A percentile compares a stretch with the other conserved stretches of the same genome.
These are phyloP conservation scores for Ustilago curta DNA, from an alignment of 1,284 basidiomycete genomes.

Conservation along the genomic window DNA sequence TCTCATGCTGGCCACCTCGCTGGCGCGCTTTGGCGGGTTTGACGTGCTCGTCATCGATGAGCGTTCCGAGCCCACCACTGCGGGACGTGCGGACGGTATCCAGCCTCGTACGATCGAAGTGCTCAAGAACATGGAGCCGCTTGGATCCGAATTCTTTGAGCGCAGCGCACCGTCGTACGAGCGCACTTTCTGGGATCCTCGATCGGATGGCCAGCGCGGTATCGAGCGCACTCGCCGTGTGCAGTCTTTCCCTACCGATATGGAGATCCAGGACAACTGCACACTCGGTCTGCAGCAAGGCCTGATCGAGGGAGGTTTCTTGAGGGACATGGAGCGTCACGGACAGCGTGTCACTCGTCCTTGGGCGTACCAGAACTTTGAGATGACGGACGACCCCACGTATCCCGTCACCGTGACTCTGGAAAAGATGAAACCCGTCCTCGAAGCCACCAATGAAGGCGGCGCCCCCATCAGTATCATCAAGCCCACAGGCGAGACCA, in stretches of 20 bases:
- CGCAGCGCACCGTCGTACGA: slow-evolving; percentile 69
- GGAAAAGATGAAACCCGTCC: slow-evolving; percentile 63
- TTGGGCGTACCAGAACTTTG: slow-evolving; percentile 62
- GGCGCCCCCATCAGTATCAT: slow-evolving; percentile 60
- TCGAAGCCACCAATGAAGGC: slow-evolving; percentile 53
- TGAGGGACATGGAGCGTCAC: slow-evolving; percentile 69
- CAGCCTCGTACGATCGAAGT: slow-evolving; percentile 75
- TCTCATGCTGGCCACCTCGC: slow-evolving; percentile 62
- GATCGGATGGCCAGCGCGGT: slow-evolving; percentile 61
- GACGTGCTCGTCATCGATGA: slow-evolving; percentile 67
- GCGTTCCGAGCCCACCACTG: slow-evolving; percentile 69
- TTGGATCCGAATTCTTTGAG: slow-evolving; percentile 64
- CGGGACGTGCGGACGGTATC: slow-evolving; percentile 70
- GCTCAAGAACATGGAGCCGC: slow-evolving; percentile 71
- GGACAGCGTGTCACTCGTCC: slow-evolving; percentile 67
- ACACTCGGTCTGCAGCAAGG: slow-evolving; percentile 71
- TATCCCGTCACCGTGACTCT: slow-evolving; percentile 62
- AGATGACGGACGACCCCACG: slow-evolving; percentile 45
- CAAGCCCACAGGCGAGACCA: slow-evolving; percentile 61
- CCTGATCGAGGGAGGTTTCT: slow-evolving; percentile 70
- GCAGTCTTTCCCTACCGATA: slow-evolving; percentile 70
- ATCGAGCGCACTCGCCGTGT: slow-evolving; percentile 69
- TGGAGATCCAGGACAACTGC: slow-evolving; percentile 71
- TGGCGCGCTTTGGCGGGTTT: slow-evolving; percentile 64
- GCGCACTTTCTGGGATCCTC: slow-evolving; percentile 70